Evolutionary conservation across 139 green algal species (phyloP), one percentile per base, ranked within the genome.

Genomic region (Diplosphaera chodatii): DNA sequence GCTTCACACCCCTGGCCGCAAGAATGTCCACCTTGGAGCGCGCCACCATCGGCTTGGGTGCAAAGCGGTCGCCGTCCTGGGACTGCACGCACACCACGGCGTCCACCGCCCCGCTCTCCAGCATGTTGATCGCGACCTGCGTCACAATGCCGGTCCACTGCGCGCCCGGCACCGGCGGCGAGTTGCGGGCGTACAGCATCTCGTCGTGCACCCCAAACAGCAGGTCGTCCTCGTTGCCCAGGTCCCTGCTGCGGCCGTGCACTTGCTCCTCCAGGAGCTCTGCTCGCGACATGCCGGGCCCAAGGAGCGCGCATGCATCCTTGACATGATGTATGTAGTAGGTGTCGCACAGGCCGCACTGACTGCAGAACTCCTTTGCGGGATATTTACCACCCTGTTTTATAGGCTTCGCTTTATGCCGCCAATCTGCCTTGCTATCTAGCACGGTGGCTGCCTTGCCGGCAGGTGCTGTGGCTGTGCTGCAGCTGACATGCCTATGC

Each of bases 61-160:
- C 82, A 67, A 97, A 93, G 56, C 86, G 84, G 80, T 97, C 92
- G 29, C 91, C 73, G 32, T 85, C 74, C n/a, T 97, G 82, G 28
- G 67, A 85, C 76, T 97, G 89, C 63, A 98, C 93, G 71, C 93
- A 98, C 22, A 99, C 87, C 30, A 99, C 95, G 0, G 90, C 95
- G 1, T 99, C 95, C 55, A 99, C 94, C 40, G 79, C 83, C 15
- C 91, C 91, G 3, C 37, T 79, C 40, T 85, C 62, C 25, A 98
- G 80, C 92, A 96, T 96, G 67, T 89, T 81, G 20, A 88, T 85
- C 4, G 81, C 83, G 25, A 91, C 80, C n/a, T 87, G 72, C 15
- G 91, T 97, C 48, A 97, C 90, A 25, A 98, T 85, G 20, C 94
- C 94, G 3, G 94, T 99, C 94, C 94, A 98, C 83, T 98, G 94